These are phyloP conservation scores for Protea cynaroides DNA, from an alignment of 164 flowering plant species.

Conservation along the genomic window DNA sequence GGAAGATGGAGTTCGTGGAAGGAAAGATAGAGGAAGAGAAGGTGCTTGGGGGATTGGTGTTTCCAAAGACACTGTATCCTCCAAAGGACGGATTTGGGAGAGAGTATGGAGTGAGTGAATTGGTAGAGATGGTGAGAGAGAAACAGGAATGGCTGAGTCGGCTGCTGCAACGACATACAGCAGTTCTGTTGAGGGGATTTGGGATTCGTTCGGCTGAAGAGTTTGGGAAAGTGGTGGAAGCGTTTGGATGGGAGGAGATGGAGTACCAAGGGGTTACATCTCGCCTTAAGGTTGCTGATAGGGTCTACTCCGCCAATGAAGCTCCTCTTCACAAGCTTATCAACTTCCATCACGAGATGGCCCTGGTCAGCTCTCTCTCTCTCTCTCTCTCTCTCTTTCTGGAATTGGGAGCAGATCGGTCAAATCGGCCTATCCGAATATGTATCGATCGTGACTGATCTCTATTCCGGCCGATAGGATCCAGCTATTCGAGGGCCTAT, in stretches of 20 bases:
- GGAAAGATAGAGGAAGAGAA: too few species aligned
- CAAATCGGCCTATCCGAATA: too few species aligned
- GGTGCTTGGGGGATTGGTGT: too few species aligned
- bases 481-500: too few species aligned
- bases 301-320: neutral
- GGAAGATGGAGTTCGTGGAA: too few species aligned
- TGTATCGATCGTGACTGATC: too few species aligned
- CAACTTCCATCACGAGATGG: slow-evolving; percentile 7
- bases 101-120: neutral
- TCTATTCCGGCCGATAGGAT: too few species aligned
- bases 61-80: too few species aligned
- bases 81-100: too few species aligned
- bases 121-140: slow-evolving; percentile 4
- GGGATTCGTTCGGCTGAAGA: neutral
- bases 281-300: neutral
- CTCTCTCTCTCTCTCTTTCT: neutral
- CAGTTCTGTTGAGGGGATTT: slow-evolving; percentile 2
- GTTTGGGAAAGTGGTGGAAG: slow-evolving; percentile 3
- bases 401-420: too few species aligned
- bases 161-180: neutral
- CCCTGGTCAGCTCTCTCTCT: slow-evolving; percentile 2
- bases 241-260: slow-evolving; percentile 4
- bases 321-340: slow-evolving; percentile 6
- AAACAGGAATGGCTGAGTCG: neutral
- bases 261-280: neutral